phyloP scores from a whole-genome alignment of 2,329 filamentous ascomycete species.

The Elsinoe perseae region DNA sequence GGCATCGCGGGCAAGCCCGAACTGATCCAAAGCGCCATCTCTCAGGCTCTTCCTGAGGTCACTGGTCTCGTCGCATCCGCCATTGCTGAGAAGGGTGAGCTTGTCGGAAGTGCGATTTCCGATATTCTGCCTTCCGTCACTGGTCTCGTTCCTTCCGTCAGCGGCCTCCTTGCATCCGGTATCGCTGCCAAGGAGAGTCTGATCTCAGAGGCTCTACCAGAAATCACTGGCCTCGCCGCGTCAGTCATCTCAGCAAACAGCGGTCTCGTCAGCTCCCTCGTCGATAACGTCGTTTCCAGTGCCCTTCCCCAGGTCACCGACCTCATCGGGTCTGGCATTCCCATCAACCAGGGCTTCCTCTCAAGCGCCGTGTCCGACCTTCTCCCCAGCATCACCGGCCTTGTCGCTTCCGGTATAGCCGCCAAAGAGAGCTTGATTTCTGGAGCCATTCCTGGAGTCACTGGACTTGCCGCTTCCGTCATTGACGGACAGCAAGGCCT shows the following conservation, averaged over 20 bases:
- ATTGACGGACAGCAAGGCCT: background rate
- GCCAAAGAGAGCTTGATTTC: constrained; percentile 1
- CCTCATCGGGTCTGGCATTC: background rate
- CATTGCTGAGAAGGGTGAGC: background rate
- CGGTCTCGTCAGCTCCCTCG: constrained; percentile 1
- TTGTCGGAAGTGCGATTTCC: background rate
- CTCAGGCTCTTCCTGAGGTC: constrained; percentile 5
- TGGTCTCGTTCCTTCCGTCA: background rate
- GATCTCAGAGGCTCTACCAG: background rate
- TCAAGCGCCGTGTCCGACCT: background rate
- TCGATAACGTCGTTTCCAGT: background rate
- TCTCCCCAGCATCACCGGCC: background rate
- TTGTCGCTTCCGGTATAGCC: constrained; percentile 3
- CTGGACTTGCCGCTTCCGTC: background rate
- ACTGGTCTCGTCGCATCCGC: background rate
- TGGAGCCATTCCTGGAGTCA: background rate
- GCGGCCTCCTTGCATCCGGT: background rate
- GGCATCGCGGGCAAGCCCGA: background rate
- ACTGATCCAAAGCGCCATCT: background rate
- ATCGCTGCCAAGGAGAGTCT: background rate
- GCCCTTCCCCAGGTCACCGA: background rate
- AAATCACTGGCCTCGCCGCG: constrained; percentile 3
- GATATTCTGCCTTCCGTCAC: background rate
- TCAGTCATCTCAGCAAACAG: background rate
- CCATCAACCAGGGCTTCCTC: background rate